Evolutionary conservation across 192 early-diverging fungal species (phyloP), one percentile per base, ranked within the genome.

Genomic region (Diversispora eburnea): DNA sequence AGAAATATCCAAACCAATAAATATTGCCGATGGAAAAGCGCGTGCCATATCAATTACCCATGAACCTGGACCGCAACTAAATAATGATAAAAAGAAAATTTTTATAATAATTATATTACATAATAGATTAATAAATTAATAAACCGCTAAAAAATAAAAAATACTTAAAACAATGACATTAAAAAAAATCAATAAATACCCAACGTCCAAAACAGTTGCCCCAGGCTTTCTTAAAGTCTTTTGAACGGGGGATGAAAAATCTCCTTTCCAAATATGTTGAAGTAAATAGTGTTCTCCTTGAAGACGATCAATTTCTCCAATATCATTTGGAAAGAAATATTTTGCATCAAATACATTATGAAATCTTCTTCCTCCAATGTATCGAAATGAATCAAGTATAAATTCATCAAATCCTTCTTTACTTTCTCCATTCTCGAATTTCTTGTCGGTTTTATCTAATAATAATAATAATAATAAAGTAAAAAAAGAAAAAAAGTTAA

Each of bases 291-390:
- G 67, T 54, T 68, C 48, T 52, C 15, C 43, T 19, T 54, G 13
- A 2, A 68, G 41, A 76, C 80, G 77, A 66, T 78, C 80, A 74
- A 78, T 77, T 67, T 81, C 84, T 33, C 73, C 72, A 67, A 78
- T 77, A 56, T 85, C 84, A 55, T 83, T 84, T 0, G 84, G 84
- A 6, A 85, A 63, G 33, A 82, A 47, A 73, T 85, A 85, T 22
- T 74, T 51, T 3, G 75, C 71, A 17, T 74, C 73, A 3, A 79
- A 65, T 1, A 73, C 73, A 58, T 81, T 79, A 72, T 82, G 81
- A 60, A 73, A 82, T 39, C 79, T 77, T 59, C 83, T 72, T 6
- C 80, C 78, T 54, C 33, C 67, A 22, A 68, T 45, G 12, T 41
- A 63, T 8, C 61, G 61, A 63, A 63, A 63, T n/a, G 39, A 45